Evolutionary conservation across 106 monocot species (phyloP), one percentile per base, ranked within the genome.

Genomic region (Platanthera zijinensis): DNA sequence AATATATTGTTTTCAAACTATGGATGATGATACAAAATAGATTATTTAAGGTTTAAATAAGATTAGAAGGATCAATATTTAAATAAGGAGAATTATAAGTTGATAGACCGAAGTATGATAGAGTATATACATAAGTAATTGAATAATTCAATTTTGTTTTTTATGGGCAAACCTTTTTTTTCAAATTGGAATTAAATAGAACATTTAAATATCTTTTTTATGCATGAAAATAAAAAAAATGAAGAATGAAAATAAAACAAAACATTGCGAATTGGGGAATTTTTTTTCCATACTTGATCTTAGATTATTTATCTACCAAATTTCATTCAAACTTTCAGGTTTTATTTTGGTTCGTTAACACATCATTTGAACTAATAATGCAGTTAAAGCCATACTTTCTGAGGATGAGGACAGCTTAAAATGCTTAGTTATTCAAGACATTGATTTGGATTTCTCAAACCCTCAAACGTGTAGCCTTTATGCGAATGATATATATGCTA

Each of bases 381-480:
- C 75, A 80, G 81, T 68, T 72, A 80, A 84, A 71, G 62, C 53
- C 50, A 39, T 50, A 5, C 39, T 83, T 71, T 69, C 14, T 78
- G 75, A 56, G 78, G 78, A 80, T 47, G 13, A 52, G 74, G 84
- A 72, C 48, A 74, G 54, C 57, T 76, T 69, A 32, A 48, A 52
- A 76, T 67, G 54, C 57, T 74, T 77, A 47, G 78, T 67, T 32
- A 73, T 82, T 69, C 63, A 87, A 48, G 84, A 93, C 64, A 91
- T 93, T 78, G 96, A 93, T 82, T 78, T 79, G 80, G 93, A 96
- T 48, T 77, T 83, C 59, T 51, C 74, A 72, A 93, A 93, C 86
- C 89, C 91, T 76, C 89, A 87, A 79, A 85, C 91, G 89, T 96
- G 93, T 80, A 81, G 80, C 67, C 17, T 75, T 19, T 96, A 96